Percentiles rank a stretch among this genome's conserved stretches.
Evolutionary conservation across 257 asterid species (phyloP).

Genomic region (Capsicum baccatum): DNA sequence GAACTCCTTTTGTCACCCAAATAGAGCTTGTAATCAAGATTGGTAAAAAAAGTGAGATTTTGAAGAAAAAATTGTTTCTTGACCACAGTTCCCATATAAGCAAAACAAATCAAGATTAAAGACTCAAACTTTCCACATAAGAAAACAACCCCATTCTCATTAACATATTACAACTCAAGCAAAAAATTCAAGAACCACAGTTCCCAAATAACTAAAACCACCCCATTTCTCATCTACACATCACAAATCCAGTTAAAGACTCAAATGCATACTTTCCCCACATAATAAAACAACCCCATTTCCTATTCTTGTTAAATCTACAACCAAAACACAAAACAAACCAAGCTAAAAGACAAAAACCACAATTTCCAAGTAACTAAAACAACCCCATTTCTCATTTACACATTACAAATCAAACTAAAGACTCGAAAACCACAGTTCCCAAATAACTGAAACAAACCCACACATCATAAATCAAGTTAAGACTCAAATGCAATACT

Average conservation of each 20-base stretch:
- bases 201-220: too few species aligned
- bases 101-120: too few species aligned
- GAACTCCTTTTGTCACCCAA: constrained; percentile 39
- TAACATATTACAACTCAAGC: too few species aligned
- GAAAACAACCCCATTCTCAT: too few species aligned
- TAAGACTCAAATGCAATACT: not conserved
- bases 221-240: too few species aligned
- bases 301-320: not conserved
- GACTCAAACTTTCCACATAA: too few species aligned
- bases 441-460: not conserved
- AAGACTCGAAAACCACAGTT: not conserved
- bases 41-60: constrained; percentile 43
- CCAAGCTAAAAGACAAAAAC: not conserved
- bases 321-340: not conserved
- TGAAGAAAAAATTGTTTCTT: constrained; percentile 39
- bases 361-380: not conserved
- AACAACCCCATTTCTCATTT: constrained; percentile 33
- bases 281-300: not conserved
- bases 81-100: not conserved
- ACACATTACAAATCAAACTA: not conserved
- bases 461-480: constrained; percentile 31
- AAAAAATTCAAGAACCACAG: too few species aligned
- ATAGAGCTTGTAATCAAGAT: constrained; percentile 50
- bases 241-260: not conserved
- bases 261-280: not conserved